Percentiles rank a stretch among this genome's conserved stretches.
These are phyloP conservation scores for Chrysoporthe puriensis DNA, from an alignment of 2,329 filamentous ascomycete genomes.

Conservation along the genomic window DNA sequence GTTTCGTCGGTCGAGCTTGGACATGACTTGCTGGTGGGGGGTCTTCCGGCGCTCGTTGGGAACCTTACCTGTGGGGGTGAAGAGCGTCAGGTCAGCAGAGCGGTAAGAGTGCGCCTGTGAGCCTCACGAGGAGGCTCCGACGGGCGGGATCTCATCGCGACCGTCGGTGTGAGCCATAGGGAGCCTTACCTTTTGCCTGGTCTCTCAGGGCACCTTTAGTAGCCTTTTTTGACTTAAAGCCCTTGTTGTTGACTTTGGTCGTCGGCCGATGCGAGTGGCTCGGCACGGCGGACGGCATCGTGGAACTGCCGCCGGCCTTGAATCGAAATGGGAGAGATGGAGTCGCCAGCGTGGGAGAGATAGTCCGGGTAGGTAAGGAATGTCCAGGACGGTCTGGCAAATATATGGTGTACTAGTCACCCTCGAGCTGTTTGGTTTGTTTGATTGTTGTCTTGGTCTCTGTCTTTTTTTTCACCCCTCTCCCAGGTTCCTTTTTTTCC, in stretches of 20 bases:
- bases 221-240: slow-evolving; percentile 90
- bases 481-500: neutral
- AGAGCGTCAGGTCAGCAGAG: slow-evolving; percentile 2
- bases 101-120: neutral
- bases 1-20: slow-evolving; percentile 93
- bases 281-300: slow-evolving; percentile 72
- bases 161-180: slow-evolving; percentile 8
- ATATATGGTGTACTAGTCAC: neutral
- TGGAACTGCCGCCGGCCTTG: slow-evolving; percentile 73
- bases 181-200: slow-evolving; percentile 71
- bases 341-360: slow-evolving; percentile 56
- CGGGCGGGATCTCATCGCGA: neutral
- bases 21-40: slow-evolving; percentile 95
- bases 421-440: neutral
- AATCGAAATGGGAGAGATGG: slow-evolving; percentile 78
- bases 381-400: neutral
- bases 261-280: slow-evolving; percentile 89
- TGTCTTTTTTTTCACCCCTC: neutral
- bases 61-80: slow-evolving; percentile 67
- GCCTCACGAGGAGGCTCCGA: neutral
- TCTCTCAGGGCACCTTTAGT: slow-evolving; percentile 88
- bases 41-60: slow-evolving; percentile 80
- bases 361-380: neutral
- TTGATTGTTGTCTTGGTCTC: neutral
- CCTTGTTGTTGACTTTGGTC: slow-evolving; percentile 85